Evolutionary conservation across 495 filamentous ascomycete species (phyloP).

Genomic region (Neurospora intermedia): DNA sequence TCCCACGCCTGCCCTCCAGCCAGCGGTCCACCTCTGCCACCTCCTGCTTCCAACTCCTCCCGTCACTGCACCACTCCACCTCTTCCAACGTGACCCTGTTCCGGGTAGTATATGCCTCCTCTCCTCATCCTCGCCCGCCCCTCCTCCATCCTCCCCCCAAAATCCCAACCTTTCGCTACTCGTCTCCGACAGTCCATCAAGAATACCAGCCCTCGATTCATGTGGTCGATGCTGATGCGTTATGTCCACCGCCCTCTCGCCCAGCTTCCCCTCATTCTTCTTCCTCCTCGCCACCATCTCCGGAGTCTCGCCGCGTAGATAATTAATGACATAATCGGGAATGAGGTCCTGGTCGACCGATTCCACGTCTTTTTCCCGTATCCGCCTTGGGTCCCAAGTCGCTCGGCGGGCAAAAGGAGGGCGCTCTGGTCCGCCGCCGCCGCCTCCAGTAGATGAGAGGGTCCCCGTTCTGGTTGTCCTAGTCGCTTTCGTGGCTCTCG

Average conservation of each 20-base stretch:
- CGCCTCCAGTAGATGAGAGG: background rate
- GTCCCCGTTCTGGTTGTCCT: conserved; percentile 3
- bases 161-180: background rate
- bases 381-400: conserved; percentile 17
- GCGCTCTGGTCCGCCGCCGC: background rate
- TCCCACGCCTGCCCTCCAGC: conserved; percentile 32
- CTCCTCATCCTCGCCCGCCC: conserved; percentile 11
- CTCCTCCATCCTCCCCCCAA: background rate
- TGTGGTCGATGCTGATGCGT: conserved; percentile 13
- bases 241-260: conserved; percentile 21
- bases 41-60: background rate
- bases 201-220: conserved; percentile 27
- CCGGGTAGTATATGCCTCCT: background rate
- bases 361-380: conserved; percentile 2
- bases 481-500: conserved; percentile 1
- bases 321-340: conserved; percentile 37
- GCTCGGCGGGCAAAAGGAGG: conserved; percentile 8
- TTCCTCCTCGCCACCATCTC: conserved; percentile 32
- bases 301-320: conserved; percentile 32
- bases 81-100: background rate
- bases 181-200: conserved; percentile 12
- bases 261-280: conserved; percentile 23
- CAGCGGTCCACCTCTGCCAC: conserved; percentile 13
- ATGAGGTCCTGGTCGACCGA: conserved; percentile 28
- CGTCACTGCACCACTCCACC: background rate